Percentiles rank a stretch among this genome's conserved stretches.
phyloP scores from a whole-genome alignment of 2,329 filamentous ascomycete genomes.

The Nemania bipapillata region DNA sequence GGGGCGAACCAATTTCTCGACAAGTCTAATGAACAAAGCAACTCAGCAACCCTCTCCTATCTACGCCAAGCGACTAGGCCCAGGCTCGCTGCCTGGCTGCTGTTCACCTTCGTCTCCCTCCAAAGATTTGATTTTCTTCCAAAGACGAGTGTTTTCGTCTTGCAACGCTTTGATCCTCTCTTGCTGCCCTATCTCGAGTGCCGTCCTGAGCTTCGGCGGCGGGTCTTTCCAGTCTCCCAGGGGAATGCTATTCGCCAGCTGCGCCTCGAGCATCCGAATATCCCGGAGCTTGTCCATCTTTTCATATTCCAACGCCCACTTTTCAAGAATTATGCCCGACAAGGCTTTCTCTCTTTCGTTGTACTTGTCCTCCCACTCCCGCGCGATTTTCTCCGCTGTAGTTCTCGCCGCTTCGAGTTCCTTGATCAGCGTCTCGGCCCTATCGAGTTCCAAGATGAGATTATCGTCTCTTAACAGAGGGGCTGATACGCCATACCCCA shows the following conservation, averaged over 20 bases:
- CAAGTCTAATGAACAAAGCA: too few species aligned
- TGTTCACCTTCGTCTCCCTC: neutral
- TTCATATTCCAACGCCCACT: constrained; percentile 10
- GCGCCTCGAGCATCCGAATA: neutral
- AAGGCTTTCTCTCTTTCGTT: neutral
- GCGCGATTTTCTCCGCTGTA: neutral
- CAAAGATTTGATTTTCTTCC: neutral
- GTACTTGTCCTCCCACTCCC: neutral
- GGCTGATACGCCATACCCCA: neutral
- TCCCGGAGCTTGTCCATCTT: neutral
- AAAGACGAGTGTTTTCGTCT: neutral
- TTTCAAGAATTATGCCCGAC: neutral
- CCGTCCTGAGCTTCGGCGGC: constrained; percentile 11
- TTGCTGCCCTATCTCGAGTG: neutral
- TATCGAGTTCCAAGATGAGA: neutral
- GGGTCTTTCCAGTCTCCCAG: constrained; percentile 16
- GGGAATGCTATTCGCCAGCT: constrained; percentile 12
- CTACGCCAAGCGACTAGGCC: neutral
- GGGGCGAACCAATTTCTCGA: too few species aligned
- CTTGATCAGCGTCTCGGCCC: neutral
- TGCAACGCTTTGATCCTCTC: neutral
- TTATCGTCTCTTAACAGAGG: neutral
- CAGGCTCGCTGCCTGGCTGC: neutral
- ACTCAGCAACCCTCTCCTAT: too few species aligned
- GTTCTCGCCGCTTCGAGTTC: neutral